Conservation (phyloP, 768 basidiomycete species). For the Macrolepiota fuliginosa region DNA sequence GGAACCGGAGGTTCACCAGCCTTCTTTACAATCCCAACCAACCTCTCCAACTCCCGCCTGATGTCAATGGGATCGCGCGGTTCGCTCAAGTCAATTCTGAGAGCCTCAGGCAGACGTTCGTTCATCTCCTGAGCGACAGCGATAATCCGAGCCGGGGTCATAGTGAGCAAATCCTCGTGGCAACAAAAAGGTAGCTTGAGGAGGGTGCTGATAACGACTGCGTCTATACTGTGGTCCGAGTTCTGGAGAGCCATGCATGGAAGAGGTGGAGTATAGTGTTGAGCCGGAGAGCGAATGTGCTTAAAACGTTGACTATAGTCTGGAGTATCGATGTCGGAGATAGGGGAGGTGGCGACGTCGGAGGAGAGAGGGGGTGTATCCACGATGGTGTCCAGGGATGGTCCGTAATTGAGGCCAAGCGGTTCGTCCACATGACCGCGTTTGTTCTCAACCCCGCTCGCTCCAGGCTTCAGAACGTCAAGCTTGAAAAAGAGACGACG, state of each 20-base stretch:
- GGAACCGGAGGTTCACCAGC: constrained; percentile 23
- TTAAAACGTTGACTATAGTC: not conserved
- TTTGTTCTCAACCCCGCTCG: constrained; percentile 24
- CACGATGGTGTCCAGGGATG: not conserved
- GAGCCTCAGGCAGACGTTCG: constrained; percentile 45
- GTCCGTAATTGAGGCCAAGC: not conserved
- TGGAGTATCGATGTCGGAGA: constrained; percentile 1
- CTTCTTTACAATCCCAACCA: constrained; percentile 52
- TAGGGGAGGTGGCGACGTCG: not conserved
- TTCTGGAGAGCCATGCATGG: constrained; percentile 57
- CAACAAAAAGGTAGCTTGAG: constrained; percentile 64
- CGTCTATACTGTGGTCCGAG: constrained; percentile 49
- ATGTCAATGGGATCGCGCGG: constrained; percentile 37
- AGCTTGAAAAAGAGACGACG: constrained; percentile 42
- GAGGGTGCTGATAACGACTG: constrained; percentile 63
- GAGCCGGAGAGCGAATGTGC: not conserved
- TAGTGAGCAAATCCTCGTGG: constrained; percentile 68
- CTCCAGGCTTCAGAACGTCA: constrained; percentile 26
- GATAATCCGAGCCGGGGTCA: constrained; percentile 54
- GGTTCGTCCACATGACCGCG: constrained; percentile 18
- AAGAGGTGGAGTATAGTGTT: not conserved
- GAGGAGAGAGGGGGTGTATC: constrained; percentile 3
- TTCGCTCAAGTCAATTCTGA: constrained; percentile 43
- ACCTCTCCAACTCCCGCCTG: constrained; percentile 51
- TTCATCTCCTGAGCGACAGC: constrained; percentile 55